Evolutionary conservation across 192 early-diverging fungal species (phyloP).

Genomic region (Coemansia sp.): DNA sequence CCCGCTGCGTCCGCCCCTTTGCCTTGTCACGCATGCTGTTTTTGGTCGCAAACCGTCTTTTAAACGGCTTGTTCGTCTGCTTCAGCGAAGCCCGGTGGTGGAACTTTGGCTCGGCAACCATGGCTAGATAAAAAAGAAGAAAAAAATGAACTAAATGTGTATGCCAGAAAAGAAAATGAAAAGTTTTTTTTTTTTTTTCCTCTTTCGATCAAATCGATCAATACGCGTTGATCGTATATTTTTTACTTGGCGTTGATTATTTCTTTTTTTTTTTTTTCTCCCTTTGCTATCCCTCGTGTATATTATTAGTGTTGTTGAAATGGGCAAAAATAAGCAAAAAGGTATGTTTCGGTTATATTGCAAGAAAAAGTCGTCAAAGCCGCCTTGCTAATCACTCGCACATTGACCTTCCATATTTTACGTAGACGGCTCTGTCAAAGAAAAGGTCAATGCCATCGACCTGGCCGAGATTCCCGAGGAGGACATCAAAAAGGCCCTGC

Average conservation of each 20-base stretch:
- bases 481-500: slow-evolving; percentile 77
- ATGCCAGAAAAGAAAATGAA: slow-evolving; percentile 1
- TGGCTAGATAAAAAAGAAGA: neutral
- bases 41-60: slow-evolving; percentile 87
- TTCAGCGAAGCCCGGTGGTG: slow-evolving; percentile 79
- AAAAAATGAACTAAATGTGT: neutral
- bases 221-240: slow-evolving; percentile 5
- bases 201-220: slow-evolving; percentile 3
- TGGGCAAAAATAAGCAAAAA: slow-evolving; percentile 11
- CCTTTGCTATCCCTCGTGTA: neutral
- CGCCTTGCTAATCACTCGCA: too few species aligned
- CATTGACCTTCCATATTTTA: too few species aligned
- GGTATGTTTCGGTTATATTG: too few species aligned
- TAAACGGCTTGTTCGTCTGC: slow-evolving; percentile 96
- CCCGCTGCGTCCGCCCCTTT: slow-evolving; percentile 77
- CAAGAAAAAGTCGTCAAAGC: too few species aligned
- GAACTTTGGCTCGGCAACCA: slow-evolving; percentile 21
- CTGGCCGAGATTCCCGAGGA: slow-evolving; percentile 35
- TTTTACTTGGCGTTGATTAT: slow-evolving; percentile 3
- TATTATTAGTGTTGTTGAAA: neutral
- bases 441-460: slow-evolving; percentile 34
- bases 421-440: slow-evolving; percentile 1
- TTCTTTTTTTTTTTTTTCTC: neutral
- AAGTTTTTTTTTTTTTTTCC: neutral
- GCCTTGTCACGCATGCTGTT: slow-evolving; percentile 70